Evolutionary conservation across 495 filamentous ascomycete genomes (phyloP).

Genomic region (Thermothielavioides terrestris): DNA sequence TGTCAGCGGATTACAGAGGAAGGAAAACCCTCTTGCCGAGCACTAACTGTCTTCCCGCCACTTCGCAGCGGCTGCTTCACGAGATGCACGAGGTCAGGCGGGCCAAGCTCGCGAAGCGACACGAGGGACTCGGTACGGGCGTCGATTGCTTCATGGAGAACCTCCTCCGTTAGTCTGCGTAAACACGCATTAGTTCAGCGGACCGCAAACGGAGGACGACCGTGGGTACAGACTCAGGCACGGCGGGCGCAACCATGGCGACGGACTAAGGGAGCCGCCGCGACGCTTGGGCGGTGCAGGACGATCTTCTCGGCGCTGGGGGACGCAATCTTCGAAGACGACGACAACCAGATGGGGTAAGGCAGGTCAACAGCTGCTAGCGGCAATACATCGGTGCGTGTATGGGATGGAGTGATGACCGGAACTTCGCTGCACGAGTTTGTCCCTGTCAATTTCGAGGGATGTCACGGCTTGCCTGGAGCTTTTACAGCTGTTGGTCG

Average conservation of each 20-base stretch:
- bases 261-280: constrained; percentile 7
- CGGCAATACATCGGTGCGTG: background rate
- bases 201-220: constrained; percentile 5
- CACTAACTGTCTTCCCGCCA: constrained; percentile 53
- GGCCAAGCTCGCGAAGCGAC: constrained; percentile 81
- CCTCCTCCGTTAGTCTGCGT: constrained; percentile 78
- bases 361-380: background rate
- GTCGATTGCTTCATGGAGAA: constrained; percentile 79
- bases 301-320: too few relatives aligned
- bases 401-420: background rate
- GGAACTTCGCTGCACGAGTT: background rate
- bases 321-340: too few relatives aligned
- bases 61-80: constrained; percentile 72
- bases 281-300: background rate
- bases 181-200: constrained; percentile 16
- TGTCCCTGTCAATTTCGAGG: too few relatives aligned
- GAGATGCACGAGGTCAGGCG: constrained; percentile 90
- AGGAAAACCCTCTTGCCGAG: background rate
- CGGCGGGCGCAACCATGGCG: constrained; percentile 80
- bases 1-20: too few relatives aligned
- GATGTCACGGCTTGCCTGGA: background rate
- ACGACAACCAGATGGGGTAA: too few relatives aligned
- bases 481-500: background rate
- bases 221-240: constrained; percentile 64
- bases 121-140: constrained; percentile 79